These are phyloP conservation scores for Volvox carteri DNA, from an alignment of 163 green algal species.

Conservation along the genomic window DNA sequence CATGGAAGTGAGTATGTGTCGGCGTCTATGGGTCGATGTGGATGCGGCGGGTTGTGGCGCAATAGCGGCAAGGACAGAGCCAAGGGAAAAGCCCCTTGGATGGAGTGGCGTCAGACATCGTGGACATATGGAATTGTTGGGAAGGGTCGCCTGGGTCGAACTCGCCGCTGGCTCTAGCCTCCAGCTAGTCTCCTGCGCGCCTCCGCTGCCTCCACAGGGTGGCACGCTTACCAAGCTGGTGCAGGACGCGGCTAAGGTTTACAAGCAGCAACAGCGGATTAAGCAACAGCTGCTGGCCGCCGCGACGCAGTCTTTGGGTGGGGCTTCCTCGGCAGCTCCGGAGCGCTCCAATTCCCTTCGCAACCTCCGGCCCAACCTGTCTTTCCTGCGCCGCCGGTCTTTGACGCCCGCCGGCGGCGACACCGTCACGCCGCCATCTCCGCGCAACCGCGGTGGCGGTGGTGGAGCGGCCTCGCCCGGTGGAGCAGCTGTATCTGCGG, in stretches of 20 bases:
- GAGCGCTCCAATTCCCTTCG: slow-evolving; percentile 22
- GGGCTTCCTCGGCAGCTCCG: neutral
- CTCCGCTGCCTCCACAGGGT: neutral
- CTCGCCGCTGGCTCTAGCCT: too few species aligned
- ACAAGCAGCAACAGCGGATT: slow-evolving; percentile 43
- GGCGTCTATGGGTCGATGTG: too few species aligned
- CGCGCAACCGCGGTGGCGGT: neutral
- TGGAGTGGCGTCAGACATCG: too few species aligned
- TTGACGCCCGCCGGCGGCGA: neutral
- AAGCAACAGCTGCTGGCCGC: slow-evolving; percentile 23
- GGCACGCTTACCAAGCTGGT: slow-evolving; percentile 34
- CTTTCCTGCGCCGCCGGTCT: slow-evolving; percentile 38
- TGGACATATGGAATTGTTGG: too few species aligned
- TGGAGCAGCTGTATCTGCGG: neutral
- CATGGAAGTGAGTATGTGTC: slow-evolving; percentile 25
- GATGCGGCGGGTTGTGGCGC: too few species aligned
- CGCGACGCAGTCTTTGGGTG: neutral
- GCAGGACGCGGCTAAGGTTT: slow-evolving; percentile 5
- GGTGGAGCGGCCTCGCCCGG: neutral
- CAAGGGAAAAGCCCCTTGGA: too few species aligned
- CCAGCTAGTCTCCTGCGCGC: too few species aligned
- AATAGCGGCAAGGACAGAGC: too few species aligned
- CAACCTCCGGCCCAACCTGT: slow-evolving; percentile 7
- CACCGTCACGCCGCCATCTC: neutral
- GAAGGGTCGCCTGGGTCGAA: too few species aligned